Percentiles rank a stretch among this genome's conserved stretches.
Conservation (phyloP, 2,329 filamentous ascomycete genomes). For the Colletotrichum agaves region DNA sequence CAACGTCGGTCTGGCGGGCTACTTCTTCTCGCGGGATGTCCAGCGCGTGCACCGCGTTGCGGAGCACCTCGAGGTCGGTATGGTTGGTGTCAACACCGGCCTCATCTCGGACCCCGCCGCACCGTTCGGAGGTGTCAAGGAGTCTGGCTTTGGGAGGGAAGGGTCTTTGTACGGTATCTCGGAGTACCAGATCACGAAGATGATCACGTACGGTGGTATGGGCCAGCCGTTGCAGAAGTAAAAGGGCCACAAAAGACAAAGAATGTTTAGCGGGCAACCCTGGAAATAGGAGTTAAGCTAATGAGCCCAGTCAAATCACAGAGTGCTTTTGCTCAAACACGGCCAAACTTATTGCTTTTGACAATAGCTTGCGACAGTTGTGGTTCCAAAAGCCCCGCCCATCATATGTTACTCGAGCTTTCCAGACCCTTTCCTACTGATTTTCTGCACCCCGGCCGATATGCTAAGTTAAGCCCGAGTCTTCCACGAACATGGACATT, state of each 20-base stretch:
- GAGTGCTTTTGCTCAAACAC: too few species aligned
- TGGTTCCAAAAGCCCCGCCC: too few species aligned
- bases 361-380: too few species aligned
- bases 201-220: constrained; percentile 44
- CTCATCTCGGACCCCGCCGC: constrained; percentile 67
- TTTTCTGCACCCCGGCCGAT: too few species aligned
- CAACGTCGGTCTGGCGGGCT: constrained; percentile 90
- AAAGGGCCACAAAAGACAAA: background rate
- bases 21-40: constrained; percentile 83
- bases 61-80: constrained; percentile 82
- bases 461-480: too few species aligned
- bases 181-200: constrained; percentile 82
- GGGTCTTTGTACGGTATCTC: constrained; percentile 81
- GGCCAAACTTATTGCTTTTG: too few species aligned
- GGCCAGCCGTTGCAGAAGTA: constrained; percentile 37
- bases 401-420: too few species aligned
- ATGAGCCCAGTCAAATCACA: background rate
- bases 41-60: constrained; percentile 70
- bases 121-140: constrained; percentile 83
- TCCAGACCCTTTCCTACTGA: too few species aligned
- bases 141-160: constrained; percentile 84
- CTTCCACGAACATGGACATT: too few species aligned
- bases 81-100: constrained; percentile 88
- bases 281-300: constrained; percentile 8
- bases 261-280: constrained; percentile 7